Evolutionary conservation across 768 basidiomycete species (phyloP).

Genomic region (Gloeostereum incarnatum): DNA sequence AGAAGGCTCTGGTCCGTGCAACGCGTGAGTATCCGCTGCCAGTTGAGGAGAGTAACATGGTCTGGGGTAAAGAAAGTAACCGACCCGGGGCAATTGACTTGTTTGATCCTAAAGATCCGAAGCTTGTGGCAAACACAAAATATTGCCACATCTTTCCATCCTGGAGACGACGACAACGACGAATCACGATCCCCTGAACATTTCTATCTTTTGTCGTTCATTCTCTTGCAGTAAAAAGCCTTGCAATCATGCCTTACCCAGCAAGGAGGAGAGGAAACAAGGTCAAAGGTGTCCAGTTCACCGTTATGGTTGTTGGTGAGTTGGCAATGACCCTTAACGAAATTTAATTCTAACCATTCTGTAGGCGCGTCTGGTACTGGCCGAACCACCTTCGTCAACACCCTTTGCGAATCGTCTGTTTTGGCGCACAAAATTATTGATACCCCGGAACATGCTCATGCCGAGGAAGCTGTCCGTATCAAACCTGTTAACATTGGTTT

Average conservation of each 20-base stretch:
- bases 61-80: too few relatives aligned
- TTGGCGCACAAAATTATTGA: conserved; percentile 58
- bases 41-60: too few relatives aligned
- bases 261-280: conserved; percentile 58
- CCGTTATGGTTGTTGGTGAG: conserved; percentile 80
- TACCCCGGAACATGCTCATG: conserved; percentile 62
- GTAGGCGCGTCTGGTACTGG: conserved; percentile 83
- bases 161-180: too few relatives aligned
- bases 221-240: too few relatives aligned
- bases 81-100: background rate
- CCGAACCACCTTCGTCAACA: conserved; percentile 88
- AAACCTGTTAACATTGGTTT: conserved; percentile 76
- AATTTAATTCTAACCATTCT: conserved; percentile 7
- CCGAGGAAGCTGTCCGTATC: conserved; percentile 70
- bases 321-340: background rate
- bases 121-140: too few relatives aligned
- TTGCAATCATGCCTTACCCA: conserved; percentile 38
- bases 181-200: too few relatives aligned
- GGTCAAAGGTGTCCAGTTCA: conserved; percentile 87
- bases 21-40: too few relatives aligned
- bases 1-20: background rate
- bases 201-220: too few relatives aligned
- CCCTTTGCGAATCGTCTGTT: conserved; percentile 76
- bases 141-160: too few relatives aligned
- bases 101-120: too few relatives aligned